A percentile compares a stretch with the other conserved stretches of the same genome.
These are phyloP conservation scores for Paraconiothyrium sp. DNA, from an alignment of 2,329 filamentous ascomycete genomes.

Conservation along the genomic window DNA sequence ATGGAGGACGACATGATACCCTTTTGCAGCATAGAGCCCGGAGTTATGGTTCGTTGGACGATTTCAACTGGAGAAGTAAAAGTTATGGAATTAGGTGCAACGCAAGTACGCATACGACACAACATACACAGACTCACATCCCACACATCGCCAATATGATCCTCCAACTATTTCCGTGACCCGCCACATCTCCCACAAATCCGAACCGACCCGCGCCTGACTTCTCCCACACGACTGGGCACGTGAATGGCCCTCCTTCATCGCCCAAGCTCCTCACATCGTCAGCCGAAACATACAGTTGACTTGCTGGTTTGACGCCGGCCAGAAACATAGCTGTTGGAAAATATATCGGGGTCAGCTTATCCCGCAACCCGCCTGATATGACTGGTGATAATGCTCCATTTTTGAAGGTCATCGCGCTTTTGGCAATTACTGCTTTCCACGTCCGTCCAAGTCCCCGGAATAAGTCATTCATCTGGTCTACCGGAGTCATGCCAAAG, in stretches of 20 bases:
- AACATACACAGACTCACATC: not conserved
- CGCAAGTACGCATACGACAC: too few relatives aligned
- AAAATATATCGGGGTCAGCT: too few relatives aligned
- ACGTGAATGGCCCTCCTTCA: not conserved
- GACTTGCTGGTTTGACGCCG: too few relatives aligned
- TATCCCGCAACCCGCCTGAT: too few relatives aligned
- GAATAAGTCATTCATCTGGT: too few relatives aligned
- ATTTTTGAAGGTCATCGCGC: too few relatives aligned
- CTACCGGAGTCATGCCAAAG: not conserved
- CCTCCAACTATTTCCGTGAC: not conserved
- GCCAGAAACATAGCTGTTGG: too few relatives aligned
- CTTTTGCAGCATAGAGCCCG: constrained; percentile 23
- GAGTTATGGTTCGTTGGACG: constrained; percentile 5
- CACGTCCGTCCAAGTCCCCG: too few relatives aligned
- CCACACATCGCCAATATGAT: not conserved
- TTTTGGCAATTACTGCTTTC: too few relatives aligned
- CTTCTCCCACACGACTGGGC: not conserved
- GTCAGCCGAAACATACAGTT: not conserved
- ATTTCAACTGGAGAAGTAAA: not conserved
- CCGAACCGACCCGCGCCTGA: not conserved
- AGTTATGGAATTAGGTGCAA: not conserved
- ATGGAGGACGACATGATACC: constrained; percentile 34
- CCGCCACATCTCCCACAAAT: not conserved
- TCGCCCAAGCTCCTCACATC: too few relatives aligned
- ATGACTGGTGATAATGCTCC: too few relatives aligned